phyloP scores from a whole-genome alignment of 805 yeast genomes.

The Wickerhamomyces chaumierensis region DNA sequence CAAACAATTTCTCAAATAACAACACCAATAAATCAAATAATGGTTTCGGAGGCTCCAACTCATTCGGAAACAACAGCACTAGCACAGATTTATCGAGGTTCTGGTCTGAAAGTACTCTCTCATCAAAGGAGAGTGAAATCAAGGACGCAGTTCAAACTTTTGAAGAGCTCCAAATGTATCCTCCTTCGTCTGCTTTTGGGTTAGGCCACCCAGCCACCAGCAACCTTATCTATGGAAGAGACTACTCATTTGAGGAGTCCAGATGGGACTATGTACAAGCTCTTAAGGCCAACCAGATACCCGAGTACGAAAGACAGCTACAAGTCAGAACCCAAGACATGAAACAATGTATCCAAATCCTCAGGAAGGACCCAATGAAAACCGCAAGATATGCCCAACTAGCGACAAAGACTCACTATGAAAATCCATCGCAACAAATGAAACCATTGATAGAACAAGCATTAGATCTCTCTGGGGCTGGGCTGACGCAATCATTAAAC shows the following conservation, averaged over 20 bases:
- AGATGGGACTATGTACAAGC: conserved; percentile 37
- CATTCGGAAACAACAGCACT: neutral
- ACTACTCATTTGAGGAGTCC: conserved; percentile 41
- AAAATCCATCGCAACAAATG: conserved; percentile 16
- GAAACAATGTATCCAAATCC: conserved; percentile 27
- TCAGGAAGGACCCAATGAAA: conserved; percentile 29
- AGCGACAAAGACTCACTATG: conserved; percentile 23
- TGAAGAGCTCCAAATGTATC: conserved; percentile 18
- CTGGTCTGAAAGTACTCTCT: conserved; percentile 14
- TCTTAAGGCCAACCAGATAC: conserved; percentile 22
- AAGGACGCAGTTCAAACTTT: conserved; percentile 13
- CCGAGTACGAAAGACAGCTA: conserved; percentile 29
- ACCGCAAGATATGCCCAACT: conserved; percentile 51
- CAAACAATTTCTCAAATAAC: conserved; percentile 3
- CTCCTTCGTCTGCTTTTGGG: conserved; percentile 32
- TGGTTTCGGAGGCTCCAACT: conserved; percentile 3
- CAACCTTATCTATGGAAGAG: conserved; percentile 40
- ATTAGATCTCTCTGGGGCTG: conserved; percentile 20
- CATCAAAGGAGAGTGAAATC: conserved; percentile 19
- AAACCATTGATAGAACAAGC: conserved; percentile 25
- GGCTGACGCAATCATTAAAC: neutral
- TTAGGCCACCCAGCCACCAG: conserved; percentile 34
- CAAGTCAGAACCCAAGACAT: conserved; percentile 34
- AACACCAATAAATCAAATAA: conserved; percentile 1
- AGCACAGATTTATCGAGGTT: conserved; percentile 12